Conservation (phyloP, 257 asterid species). For the Hygrophila difformis region DNA sequence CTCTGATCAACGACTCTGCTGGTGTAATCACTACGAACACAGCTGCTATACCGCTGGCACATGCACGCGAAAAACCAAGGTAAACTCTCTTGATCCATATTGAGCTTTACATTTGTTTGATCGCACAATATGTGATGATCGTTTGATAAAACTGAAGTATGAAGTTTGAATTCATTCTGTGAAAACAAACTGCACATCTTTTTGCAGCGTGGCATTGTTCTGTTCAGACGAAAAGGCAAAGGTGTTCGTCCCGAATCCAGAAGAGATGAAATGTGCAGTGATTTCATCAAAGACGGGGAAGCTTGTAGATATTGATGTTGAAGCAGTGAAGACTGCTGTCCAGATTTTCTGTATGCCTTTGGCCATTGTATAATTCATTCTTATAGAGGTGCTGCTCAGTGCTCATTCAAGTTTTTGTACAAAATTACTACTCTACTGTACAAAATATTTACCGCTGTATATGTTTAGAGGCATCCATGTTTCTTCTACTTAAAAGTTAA, state of each 20-base stretch:
- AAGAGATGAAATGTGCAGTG: conserved; percentile 55
- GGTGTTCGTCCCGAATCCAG: conserved; percentile 53
- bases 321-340: conserved; percentile 51
- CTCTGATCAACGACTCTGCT: conserved; percentile 71
- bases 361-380: conserved; percentile 37
- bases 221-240: conserved; percentile 59
- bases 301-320: conserved; percentile 60
- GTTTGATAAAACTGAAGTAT: too few relatives aligned
- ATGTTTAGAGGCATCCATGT: too few relatives aligned
- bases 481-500: too few relatives aligned
- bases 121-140: too few relatives aligned
- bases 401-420: too few relatives aligned
- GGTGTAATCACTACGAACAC: conserved; percentile 82
- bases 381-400: conserved; percentile 57
- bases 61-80: conserved; percentile 81
- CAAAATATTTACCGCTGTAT: too few relatives aligned
- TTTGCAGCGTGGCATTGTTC: conserved; percentile 61
- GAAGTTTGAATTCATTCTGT: too few relatives aligned
- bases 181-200: too few relatives aligned
- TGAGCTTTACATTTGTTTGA: background rate
- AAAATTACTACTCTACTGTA: too few relatives aligned
- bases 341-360: conserved; percentile 63
- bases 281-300: conserved; percentile 75
- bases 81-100: conserved; percentile 6
- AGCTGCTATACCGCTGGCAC: conserved; percentile 75